A percentile compares a stretch with the other conserved stretches of the same genome.
These are phyloP conservation scores for Hymenoscyphus scutula DNA, from an alignment of 2,329 filamentous ascomycete genomes.

Conservation along the genomic window DNA sequence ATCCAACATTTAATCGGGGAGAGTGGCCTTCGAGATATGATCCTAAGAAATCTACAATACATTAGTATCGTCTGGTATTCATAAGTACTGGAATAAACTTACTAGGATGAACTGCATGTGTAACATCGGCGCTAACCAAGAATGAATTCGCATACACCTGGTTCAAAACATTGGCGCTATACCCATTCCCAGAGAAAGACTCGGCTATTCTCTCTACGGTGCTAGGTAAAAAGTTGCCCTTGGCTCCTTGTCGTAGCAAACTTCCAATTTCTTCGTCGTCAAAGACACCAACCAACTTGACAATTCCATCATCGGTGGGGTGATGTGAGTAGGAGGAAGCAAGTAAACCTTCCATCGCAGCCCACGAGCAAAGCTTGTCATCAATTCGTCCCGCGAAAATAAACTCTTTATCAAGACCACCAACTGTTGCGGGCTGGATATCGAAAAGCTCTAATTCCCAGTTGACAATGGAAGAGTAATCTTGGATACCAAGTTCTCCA, in stretches of 20 bases:
- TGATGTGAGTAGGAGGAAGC: constrained; percentile 58
- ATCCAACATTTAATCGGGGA: constrained; percentile 83
- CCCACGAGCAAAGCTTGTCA: constrained; percentile 96
- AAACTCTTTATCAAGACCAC: constrained; percentile 86
- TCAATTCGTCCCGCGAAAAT: constrained; percentile 95
- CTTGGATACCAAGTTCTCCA: constrained; percentile 69
- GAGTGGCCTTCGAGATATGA: constrained; percentile 83
- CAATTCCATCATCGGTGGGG: constrained; percentile 58
- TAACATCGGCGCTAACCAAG: constrained; percentile 89
- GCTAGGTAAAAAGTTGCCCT: constrained; percentile 80
- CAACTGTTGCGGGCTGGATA: constrained; percentile 76
- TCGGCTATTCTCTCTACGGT: constrained; percentile 81
- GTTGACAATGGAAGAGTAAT: constrained; percentile 76
- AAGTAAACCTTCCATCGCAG: constrained; percentile 80
- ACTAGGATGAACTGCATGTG: constrained; percentile 86
- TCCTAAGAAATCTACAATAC: constrained; percentile 62
- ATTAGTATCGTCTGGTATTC: neutral
- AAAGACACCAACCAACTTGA: constrained; percentile 92
- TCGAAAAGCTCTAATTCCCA: constrained; percentile 98
- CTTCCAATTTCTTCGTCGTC: constrained; percentile 97
- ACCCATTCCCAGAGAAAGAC: constrained; percentile 48
- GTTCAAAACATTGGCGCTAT: constrained; percentile 62
- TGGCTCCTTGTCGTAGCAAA: constrained; percentile 82
- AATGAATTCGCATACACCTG: constrained; percentile 91
- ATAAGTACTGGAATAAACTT: neutral